Evolutionary conservation across 495 filamentous ascomycete species (phyloP).

Genomic region (Podospora pseudocomata): DNA sequence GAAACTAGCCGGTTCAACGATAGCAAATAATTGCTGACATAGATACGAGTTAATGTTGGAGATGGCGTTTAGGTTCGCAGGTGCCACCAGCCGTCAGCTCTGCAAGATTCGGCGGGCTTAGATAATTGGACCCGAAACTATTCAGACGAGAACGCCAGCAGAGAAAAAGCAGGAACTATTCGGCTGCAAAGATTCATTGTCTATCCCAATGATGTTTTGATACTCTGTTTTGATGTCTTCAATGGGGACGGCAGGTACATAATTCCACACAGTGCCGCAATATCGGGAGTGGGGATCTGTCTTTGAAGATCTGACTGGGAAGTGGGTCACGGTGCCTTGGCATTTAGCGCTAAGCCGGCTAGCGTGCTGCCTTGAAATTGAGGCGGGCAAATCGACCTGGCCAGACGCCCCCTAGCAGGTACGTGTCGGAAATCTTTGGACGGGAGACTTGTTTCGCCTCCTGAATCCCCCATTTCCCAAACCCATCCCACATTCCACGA

Average conservation of each 20-base stretch:
- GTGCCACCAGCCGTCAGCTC: background rate
- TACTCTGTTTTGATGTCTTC: background rate
- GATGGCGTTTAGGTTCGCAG: background rate
- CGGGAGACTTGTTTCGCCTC: conserved; percentile 20
- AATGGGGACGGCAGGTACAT: background rate
- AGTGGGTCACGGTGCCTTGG: conserved; percentile 9
- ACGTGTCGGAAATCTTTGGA: conserved; percentile 18
- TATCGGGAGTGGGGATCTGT: background rate
- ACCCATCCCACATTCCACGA: conserved; percentile 7
- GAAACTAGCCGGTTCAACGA: background rate
- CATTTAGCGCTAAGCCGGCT: conserved; percentile 1
- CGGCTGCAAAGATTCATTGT: background rate
- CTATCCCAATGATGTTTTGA: background rate
- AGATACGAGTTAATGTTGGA: background rate
- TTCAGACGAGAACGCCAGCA: background rate
- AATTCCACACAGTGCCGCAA: background rate
- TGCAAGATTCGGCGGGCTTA: background rate
- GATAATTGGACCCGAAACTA: background rate
- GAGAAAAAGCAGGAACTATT: background rate
- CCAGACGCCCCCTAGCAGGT: conserved; percentile 8
- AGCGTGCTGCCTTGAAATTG: conserved; percentile 17
- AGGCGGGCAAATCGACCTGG: conserved; percentile 17
- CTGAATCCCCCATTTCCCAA: conserved; percentile 12
- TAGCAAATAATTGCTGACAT: background rate
- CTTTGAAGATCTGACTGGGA: background rate